Percentiles rank a stretch among this genome's conserved stretches.
Evolutionary conservation across 306 rosid genomes (phyloP).

Genomic region (Fagus crenata): DNA sequence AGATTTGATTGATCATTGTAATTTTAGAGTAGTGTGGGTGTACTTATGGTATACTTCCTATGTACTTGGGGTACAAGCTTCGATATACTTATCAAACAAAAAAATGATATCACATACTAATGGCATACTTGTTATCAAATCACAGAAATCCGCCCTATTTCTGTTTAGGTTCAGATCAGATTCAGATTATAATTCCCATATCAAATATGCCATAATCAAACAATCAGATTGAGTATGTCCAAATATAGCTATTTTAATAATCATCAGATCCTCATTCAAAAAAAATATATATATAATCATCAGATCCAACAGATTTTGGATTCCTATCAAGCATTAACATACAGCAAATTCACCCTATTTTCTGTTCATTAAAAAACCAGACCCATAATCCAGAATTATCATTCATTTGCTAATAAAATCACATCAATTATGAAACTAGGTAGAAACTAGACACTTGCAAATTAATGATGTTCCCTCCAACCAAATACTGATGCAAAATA

Average conservation of each 20-base stretch:
- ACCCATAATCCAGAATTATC: conserved; percentile 10
- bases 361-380: background rate
- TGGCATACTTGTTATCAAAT: background rate
- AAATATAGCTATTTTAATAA: background rate
- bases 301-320: background rate
- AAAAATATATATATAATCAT: too few relatives aligned
- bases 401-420: background rate
- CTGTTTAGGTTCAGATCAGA: background rate
- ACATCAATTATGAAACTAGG: conserved; percentile 1
- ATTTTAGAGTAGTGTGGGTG: too few relatives aligned
- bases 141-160: background rate
- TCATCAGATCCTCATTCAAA: background rate
- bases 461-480: conserved; percentile 4
- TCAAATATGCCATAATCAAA: background rate
- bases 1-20: too few relatives aligned
- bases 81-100: too few relatives aligned
- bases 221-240: background rate
- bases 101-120: background rate
- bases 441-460: background rate
- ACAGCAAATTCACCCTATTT: background rate
- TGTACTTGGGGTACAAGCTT: too few relatives aligned
- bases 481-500: conserved; percentile 5
- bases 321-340: background rate
- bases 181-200: background rate
- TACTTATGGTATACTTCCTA: too few relatives aligned